These are phyloP conservation scores for Lathyrus aphaca DNA, from an alignment of 306 rosid genomes.

Conservation along the genomic window DNA sequence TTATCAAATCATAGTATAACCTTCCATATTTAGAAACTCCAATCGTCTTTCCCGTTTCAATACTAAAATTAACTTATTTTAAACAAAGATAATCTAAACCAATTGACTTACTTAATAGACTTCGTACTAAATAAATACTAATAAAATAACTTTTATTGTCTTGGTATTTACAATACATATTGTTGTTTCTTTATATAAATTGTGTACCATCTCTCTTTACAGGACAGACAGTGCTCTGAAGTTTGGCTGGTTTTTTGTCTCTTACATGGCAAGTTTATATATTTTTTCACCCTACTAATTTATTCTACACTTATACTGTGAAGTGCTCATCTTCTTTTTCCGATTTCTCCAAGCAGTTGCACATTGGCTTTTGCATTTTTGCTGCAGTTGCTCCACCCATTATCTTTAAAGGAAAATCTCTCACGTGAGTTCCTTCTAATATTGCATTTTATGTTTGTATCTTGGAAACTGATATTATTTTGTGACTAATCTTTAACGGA, in stretches of 20 bases:
- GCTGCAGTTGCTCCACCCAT: constrained; percentile 89
- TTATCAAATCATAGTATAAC: neutral
- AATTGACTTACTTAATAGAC: no score
- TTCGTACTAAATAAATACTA: no score
- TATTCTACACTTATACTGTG: constrained; percentile 33
- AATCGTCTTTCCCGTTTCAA: neutral
- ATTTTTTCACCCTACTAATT: constrained; percentile 27
- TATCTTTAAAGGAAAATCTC: constrained; percentile 78
- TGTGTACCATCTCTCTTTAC: constrained; percentile 43
- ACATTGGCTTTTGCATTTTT: constrained; percentile 80
- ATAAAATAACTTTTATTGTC: no score
- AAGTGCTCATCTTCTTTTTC: constrained; percentile 38
- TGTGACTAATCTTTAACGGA: constrained; percentile 15
- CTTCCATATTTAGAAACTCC: neutral
- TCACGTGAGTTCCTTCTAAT: constrained; percentile 67
- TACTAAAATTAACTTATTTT: no score
- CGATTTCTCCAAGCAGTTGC: constrained; percentile 60
- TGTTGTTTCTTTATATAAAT: constrained; percentile 31
- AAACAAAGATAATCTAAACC: no score
- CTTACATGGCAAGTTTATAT: constrained; percentile 60
- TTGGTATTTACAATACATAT: neutral
- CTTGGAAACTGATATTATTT: constrained; percentile 23
- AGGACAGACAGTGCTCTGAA: constrained; percentile 96
- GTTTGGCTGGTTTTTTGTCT: constrained; percentile 88
- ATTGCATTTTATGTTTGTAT: constrained; percentile 15